Evolutionary conservation across 2,329 filamentous ascomycete genomes (phyloP).

Genomic region (Onygenales sp.): DNA sequence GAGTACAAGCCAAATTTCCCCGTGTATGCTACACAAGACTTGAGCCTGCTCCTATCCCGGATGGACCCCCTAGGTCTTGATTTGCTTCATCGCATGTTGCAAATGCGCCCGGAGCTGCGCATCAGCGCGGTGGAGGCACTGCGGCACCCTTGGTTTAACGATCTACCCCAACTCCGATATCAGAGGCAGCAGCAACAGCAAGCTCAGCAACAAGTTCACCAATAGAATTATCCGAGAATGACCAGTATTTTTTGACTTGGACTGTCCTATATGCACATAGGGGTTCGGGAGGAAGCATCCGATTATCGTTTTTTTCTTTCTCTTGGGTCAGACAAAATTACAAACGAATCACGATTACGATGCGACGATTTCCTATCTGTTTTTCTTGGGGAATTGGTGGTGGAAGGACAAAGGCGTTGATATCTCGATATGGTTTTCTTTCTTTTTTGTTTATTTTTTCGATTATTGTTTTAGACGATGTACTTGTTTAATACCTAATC

Average conservation of each 20-base stretch:
- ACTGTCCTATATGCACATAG: too few species aligned
- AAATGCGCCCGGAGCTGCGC: conserved; percentile 82
- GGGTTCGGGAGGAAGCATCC: background rate
- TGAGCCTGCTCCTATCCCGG: conserved; percentile 77
- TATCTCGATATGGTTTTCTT: too few species aligned
- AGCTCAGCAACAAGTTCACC: conserved; percentile 19
- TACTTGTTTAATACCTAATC: too few species aligned
- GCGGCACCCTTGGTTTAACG: conserved; percentile 84
- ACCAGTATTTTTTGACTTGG: too few species aligned
- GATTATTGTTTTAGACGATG: too few species aligned
- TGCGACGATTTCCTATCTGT: too few species aligned
- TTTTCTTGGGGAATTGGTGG: too few species aligned
- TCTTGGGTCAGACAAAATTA: too few species aligned
- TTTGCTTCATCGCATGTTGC: conserved; percentile 80
- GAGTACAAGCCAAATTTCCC: conserved; percentile 96
- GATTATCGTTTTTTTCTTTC: too few species aligned
- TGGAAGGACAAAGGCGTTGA: too few species aligned
- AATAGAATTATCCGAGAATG: conserved; percentile 14
- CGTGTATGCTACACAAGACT: conserved; percentile 85
- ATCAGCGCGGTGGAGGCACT: conserved; percentile 81
- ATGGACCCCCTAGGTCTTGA: conserved; percentile 87
- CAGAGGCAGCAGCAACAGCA: conserved; percentile 32
- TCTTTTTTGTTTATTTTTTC: too few species aligned
- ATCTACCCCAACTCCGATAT: conserved; percentile 46
- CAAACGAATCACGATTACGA: too few species aligned